Base-by-base conservation (phyloP, 23 red algal species). In the Gracilaria domingensis region DNA sequence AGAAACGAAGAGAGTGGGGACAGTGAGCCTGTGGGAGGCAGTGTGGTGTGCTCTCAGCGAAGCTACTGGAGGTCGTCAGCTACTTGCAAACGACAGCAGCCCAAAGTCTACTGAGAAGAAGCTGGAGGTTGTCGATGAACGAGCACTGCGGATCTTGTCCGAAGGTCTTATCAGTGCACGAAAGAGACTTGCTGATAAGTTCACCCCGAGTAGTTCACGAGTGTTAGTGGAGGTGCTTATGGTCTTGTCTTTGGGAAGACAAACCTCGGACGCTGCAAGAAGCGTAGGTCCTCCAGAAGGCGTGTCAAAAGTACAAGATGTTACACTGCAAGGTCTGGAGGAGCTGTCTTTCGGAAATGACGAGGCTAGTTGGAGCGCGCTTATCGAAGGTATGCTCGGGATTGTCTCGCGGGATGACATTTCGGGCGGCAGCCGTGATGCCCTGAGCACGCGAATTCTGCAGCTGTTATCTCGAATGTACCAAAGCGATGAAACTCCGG, bases 61-160 rank as follows among this genome's bases (percentile, higher is more conserved):
- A 58, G 78, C 89, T 36, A 84, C 66, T n/a, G 66, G 59, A 18
- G 89, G 77, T 53, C 30, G 64, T 49, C 58, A 71, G 62, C 79
- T 82, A 14, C 28, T 82, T n/a, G 40, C 0, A 38, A n/a, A 64
- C 33, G 79, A 82, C 21, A 62, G 24, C 79, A 59, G 23, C 37
- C 49, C 57, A 21, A 65, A 59, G 2, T 44, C 23, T 26, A 26
- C 39, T 4, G 79, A 67, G 42, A 55, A 69, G 61, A 65, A 86
- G 62, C 33, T 80, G 55, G 74, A 90, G 28, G 80, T 92, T 77
- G 78, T 84, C 4, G 80, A 92, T 92, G 89, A 92, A 37, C 69
- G 72, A 44, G 89, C 89, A 56, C 48, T 92, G 29, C 42, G 66
- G 48, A 75, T 84, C 13, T 29, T 92, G 21, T 62, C 89, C 11